These are phyloP conservation scores for Chenopodium album DNA, from an alignment of 148 eudicot species.

Conservation along the genomic window DNA sequence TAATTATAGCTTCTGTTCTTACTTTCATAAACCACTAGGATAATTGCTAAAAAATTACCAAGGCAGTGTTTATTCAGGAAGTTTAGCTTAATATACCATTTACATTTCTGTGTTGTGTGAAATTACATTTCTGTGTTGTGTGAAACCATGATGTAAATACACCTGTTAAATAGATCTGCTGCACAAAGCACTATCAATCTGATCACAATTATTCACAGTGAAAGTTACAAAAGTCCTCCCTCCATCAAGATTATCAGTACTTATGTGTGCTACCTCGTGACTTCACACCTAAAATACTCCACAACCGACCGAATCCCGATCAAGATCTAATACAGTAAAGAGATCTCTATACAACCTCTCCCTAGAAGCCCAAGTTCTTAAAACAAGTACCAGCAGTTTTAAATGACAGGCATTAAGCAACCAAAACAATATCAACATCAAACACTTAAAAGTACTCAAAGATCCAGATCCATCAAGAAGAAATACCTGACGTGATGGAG, in stretches of 20 bases:
- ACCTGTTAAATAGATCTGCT: background rate
- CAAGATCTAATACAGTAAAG: background rate
- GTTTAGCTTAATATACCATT: background rate
- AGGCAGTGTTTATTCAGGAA: background rate
- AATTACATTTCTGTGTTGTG: background rate
- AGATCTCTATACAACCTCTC: background rate
- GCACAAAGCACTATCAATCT: background rate
- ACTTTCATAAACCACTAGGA: background rate
- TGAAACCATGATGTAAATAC: background rate
- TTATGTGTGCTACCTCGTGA: background rate
- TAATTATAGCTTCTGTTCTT: background rate
- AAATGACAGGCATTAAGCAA: background rate
- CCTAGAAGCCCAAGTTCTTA: background rate
- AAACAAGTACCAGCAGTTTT: background rate
- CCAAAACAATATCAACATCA: background rate
- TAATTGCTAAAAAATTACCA: background rate
- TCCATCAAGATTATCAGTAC: background rate
- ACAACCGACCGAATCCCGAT: background rate
- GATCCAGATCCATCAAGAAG: background rate
- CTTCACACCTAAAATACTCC: background rate
- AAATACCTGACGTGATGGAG: conserved; percentile 84
- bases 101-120: background rate
- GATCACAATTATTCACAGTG: background rate
- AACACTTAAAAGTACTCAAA: background rate
- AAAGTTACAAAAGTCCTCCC: background rate